phyloP scores from a whole-genome alignment of 2,329 filamentous ascomycete genomes.

The Scytalidium lignicola region DNA sequence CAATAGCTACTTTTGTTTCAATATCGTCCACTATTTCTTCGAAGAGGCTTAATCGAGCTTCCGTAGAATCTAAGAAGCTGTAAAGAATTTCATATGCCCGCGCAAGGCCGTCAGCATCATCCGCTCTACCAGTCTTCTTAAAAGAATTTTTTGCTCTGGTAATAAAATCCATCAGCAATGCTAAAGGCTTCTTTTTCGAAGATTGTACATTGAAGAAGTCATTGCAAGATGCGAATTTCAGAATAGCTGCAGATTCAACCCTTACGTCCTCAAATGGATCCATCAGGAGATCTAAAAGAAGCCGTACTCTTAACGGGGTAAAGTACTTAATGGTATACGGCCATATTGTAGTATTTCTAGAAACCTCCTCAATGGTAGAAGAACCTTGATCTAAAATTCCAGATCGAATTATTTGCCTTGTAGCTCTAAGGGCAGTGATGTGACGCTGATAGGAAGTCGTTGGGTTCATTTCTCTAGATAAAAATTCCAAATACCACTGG shows the following conservation, averaged over 20 bases:
- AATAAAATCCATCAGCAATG: conserved; percentile 42
- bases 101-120: conserved; percentile 88
- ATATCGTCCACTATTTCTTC: conserved; percentile 54
- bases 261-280: conserved; percentile 94
- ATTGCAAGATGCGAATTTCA: conserved; percentile 44
- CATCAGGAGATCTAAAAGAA: conserved; percentile 72
- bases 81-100: conserved; percentile 68
- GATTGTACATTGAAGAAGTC: conserved; percentile 8
- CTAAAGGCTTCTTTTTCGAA: not conserved
- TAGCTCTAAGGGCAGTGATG: conserved; percentile 69
- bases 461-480: conserved; percentile 68
- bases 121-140: conserved; percentile 71
- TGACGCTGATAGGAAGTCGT: conserved; percentile 88
- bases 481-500: conserved; percentile 67
- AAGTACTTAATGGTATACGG: conserved; percentile 26
- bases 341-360: conserved; percentile 19
- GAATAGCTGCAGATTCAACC: conserved; percentile 45
- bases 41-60: conserved; percentile 46
- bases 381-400: conserved; percentile 19
- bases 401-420: conserved; percentile 56
- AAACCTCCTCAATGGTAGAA: not conserved
- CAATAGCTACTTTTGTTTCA: conserved; percentile 58
- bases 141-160: conserved; percentile 52
- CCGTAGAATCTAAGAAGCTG: conserved; percentile 42
- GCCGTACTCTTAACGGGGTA: conserved; percentile 49